These are phyloP conservation scores for Alternaria arborescens DNA, from an alignment of 2,329 filamentous ascomycete genomes.

Conservation along the genomic window DNA sequence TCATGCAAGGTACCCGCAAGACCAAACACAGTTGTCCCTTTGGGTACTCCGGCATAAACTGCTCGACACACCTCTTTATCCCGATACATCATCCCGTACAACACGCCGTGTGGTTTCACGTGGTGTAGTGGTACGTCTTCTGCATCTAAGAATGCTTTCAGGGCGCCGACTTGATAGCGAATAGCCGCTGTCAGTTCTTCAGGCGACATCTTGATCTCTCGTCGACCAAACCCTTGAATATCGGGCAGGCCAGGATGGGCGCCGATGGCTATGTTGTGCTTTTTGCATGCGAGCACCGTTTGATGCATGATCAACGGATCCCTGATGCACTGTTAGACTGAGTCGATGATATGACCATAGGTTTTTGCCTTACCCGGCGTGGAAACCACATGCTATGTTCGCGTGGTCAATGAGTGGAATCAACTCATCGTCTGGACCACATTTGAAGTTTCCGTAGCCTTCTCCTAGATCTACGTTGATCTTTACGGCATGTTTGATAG, in stretches of 20 bases:
- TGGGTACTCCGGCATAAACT: conserved; percentile 63
- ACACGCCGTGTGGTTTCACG: conserved; percentile 69
- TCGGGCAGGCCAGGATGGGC: conserved; percentile 73
- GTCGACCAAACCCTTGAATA: conserved; percentile 69
- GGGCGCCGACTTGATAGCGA: conserved; percentile 70
- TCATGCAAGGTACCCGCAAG: conserved; percentile 65
- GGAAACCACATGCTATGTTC: conserved; percentile 69
- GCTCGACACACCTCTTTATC: conserved; percentile 62
- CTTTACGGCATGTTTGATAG: not conserved
- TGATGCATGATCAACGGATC: conserved; percentile 72
- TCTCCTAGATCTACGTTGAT: conserved; percentile 65
- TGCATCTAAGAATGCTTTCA: conserved; percentile 66
- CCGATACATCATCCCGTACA: conserved; percentile 66
- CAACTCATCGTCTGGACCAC: conserved; percentile 67
- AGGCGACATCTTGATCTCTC: conserved; percentile 66
- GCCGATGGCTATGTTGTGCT: conserved; percentile 64
- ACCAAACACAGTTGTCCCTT: conserved; percentile 62
- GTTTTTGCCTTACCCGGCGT: conserved; percentile 51
- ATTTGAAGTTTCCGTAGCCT: conserved; percentile 60
- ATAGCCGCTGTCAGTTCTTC: conserved; percentile 66
- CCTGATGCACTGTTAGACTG: conserved; percentile 29
- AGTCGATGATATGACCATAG: not conserved
- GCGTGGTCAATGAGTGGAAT: conserved; percentile 69
- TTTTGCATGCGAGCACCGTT: conserved; percentile 66
- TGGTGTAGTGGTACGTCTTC: conserved; percentile 67